Conservation (phyloP, 176 grass and related monocot species). For the Bonia amplexicaulis region DNA sequence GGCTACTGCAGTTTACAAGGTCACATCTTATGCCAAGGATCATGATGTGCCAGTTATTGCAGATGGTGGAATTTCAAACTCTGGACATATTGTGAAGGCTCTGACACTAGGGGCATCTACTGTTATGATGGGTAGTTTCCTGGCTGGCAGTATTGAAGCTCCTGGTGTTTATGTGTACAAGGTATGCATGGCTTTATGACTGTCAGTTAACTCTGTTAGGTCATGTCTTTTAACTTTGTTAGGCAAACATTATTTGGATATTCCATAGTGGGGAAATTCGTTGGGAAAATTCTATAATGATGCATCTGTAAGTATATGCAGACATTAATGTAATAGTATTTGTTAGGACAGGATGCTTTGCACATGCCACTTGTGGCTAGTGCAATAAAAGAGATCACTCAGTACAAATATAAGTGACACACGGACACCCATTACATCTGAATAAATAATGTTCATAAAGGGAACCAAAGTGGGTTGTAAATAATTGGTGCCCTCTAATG, state of each 20-base stretch:
- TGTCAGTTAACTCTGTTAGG: not conserved
- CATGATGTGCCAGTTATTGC: slow-evolving; percentile 83
- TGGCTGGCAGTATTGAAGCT: slow-evolving; percentile 89
- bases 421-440: not conserved
- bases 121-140: slow-evolving; percentile 99
- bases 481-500: not conserved
- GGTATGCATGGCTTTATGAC: slow-evolving; percentile 28
- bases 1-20: slow-evolving; percentile 90
- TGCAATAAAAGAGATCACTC: not conserved
- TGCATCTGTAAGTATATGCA: not conserved
- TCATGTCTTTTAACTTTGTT: not conserved
- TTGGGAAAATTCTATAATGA: not conserved
- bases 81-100: slow-evolving; percentile 94
- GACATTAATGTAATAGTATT: not conserved
- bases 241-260: not conserved
- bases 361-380: not conserved
- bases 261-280: not conserved
- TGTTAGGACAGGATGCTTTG: not conserved
- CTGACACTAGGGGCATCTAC: slow-evolving; percentile 72
- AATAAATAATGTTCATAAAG: not conserved
- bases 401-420: not conserved
- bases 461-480: not conserved
- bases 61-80: slow-evolving; percentile 94
- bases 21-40: slow-evolving; percentile 82
- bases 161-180: slow-evolving; percentile 74